A percentile compares a stretch with the other conserved stretches of the same genome.
Evolutionary conservation across 2,329 filamentous ascomycete genomes (phyloP).

Genomic region (Penicillium occitanis): DNA sequence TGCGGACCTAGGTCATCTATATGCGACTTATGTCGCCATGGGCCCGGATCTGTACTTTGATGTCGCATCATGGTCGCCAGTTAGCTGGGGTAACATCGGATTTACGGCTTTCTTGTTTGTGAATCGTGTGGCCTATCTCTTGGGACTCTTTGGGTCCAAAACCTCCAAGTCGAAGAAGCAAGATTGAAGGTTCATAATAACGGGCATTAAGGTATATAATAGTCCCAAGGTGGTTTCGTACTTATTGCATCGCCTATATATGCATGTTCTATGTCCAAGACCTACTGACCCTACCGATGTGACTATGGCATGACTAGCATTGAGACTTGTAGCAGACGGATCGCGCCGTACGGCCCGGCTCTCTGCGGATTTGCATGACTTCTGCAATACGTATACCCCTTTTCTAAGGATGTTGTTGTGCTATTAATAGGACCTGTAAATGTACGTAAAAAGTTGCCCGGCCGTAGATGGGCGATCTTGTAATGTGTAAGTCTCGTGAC

Average conservation of each 20-base stretch:
- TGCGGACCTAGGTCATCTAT: conserved; percentile 68
- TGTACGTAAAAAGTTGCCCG: not conserved
- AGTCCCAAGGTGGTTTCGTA: not conserved
- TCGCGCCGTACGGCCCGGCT: not conserved
- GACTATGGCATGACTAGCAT: not conserved
- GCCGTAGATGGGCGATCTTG: not conserved
- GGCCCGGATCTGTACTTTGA: conserved; percentile 57
- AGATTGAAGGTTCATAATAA: not conserved
- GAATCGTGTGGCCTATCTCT: conserved; percentile 58
- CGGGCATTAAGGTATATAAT: not conserved
- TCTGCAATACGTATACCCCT: no score
- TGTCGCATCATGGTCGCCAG: conserved; percentile 63
- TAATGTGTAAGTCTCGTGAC: not conserved
- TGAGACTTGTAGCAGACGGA: not conserved
- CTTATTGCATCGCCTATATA: not conserved
- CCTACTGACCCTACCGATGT: not conserved
- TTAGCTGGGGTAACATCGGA: conserved; percentile 72
- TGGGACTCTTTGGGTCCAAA: conserved; percentile 57
- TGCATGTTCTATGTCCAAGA: not conserved
- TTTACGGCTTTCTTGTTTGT: conserved; percentile 61
- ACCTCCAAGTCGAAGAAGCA: conserved; percentile 23
- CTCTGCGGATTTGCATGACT: not conserved
- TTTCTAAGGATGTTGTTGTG: not conserved
- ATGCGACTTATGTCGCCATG: conserved; percentile 59
- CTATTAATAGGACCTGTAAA: not conserved